Base-by-base conservation (phyloP, 2,329 filamentous ascomycete genomes). In the Tolypocladium nubicola region DNA sequence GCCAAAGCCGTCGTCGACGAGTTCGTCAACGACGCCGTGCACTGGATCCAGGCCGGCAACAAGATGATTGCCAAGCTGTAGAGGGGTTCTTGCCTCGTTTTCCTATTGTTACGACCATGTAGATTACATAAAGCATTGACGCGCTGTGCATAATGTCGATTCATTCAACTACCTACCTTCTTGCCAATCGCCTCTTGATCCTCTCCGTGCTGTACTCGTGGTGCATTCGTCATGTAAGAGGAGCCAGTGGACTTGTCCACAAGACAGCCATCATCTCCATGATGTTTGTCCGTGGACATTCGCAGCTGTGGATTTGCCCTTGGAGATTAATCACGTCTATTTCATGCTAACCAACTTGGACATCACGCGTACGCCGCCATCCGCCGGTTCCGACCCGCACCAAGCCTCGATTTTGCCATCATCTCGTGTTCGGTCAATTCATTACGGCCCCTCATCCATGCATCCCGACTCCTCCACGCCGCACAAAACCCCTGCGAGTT, bases 1-100 rank as follows among this genome's bases (percentile, higher is more conserved):
- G 94, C 94, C 61, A 95, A 92, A 82, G 89, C 74, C 21, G 93
- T 99, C 60, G 87, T 99, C 43, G 94, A 99, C 68, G 94, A 99
- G 78, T 88, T 99, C 66, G 89, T 99, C 61, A 75, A 77, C 55
- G 92, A 95, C 69, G 94, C 92, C 45, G 85, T 89, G 58, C 79
- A 78, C 60, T 83, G 81, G 72, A 72, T 96, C 65, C 78, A 86
- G 70, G 82, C 79, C 67, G 88, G 88, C 61, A 83, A 83, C 73
- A 81, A 83, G 69, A 75, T 84, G 75, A 78, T 88, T 67, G 76
- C 87, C 55, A 91, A 90, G 79, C 73, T 91, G 75, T 91, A 85
- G 64, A 56, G 13, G 59, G 11, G 3, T 55, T 33, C 26, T 40
- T 55, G 53, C 40, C 45, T 57, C 38, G 56, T 55, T 58, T 56